phyloP scores from a whole-genome alignment of 2,329 filamentous ascomycete species.

The Pyrenophora seminiperda region DNA sequence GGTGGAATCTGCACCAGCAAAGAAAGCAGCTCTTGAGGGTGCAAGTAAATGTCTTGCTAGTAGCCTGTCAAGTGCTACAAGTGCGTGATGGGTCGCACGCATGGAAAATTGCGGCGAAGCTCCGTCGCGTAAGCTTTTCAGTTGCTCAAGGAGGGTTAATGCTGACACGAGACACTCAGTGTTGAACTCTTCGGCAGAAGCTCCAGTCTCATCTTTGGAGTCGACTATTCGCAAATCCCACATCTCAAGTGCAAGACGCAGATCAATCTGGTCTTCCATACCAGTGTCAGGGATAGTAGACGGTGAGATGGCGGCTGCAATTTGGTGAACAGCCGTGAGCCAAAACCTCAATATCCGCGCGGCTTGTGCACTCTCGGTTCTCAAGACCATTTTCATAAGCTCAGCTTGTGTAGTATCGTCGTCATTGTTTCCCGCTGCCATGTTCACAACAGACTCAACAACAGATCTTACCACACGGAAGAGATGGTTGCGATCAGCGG shows the following conservation, averaged over 20 bases:
- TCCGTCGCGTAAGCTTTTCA: slow-evolving; percentile 14
- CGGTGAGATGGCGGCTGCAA: slow-evolving; percentile 10
- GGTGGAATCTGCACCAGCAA: slow-evolving; percentile 17
- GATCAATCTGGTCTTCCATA: slow-evolving; percentile 21
- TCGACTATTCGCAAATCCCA: slow-evolving; percentile 44
- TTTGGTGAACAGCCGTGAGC: slow-evolving; percentile 34
- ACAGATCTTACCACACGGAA: slow-evolving; percentile 31
- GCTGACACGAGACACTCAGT: slow-evolving; percentile 45
- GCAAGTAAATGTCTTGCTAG: slow-evolving; percentile 52
- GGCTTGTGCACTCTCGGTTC: slow-evolving; percentile 43
- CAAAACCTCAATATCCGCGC: slow-evolving; percentile 45
- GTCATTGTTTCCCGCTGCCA: slow-evolving; percentile 15
- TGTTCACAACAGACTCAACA: slow-evolving; percentile 26
- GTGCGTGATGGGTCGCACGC: slow-evolving; percentile 14
- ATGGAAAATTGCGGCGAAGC: neutral
- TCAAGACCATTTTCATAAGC: slow-evolving; percentile 45
- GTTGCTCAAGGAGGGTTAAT: slow-evolving; percentile 31
- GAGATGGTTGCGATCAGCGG: slow-evolving; percentile 22
- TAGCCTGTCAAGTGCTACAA: slow-evolving; percentile 40
- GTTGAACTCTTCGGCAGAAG: slow-evolving; percentile 45
- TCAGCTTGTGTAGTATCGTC: slow-evolving; percentile 37
- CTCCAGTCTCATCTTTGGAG: slow-evolving; percentile 31
- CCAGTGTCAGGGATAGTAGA: neutral
- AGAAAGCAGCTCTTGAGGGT: slow-evolving; percentile 48
- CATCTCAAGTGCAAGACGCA: slow-evolving; percentile 35